These are phyloP conservation scores for Hyaloscypha bicolor DNA, from an alignment of 495 filamentous ascomycete genomes.

Conservation along the genomic window DNA sequence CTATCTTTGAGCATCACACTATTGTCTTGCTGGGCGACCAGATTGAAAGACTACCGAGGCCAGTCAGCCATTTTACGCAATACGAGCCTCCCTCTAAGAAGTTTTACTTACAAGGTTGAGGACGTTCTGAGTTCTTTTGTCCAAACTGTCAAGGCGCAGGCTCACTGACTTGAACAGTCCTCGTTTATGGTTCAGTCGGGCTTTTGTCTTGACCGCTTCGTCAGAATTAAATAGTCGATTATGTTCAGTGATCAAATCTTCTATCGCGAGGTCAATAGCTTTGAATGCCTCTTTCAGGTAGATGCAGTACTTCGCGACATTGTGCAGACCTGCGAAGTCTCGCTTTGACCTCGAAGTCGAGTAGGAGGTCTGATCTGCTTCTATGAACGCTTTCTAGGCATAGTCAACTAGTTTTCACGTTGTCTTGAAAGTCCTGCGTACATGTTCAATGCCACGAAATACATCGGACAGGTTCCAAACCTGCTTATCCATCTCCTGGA, in stretches of 20 bases:
- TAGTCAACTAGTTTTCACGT: not conserved
- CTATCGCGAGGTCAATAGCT: not conserved
- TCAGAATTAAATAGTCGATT: not conserved
- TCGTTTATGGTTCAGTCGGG: constrained; percentile 11
- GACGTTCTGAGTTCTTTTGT: constrained; percentile 22
- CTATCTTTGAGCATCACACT: constrained; percentile 24
- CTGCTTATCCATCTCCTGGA: constrained; percentile 15
- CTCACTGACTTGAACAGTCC: constrained; percentile 24
- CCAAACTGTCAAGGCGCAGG: constrained; percentile 25
- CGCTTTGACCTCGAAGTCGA: not conserved
- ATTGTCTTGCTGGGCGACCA: constrained; percentile 27
- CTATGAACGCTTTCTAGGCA: not conserved
- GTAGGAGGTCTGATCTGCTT: not conserved
- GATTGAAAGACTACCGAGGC: constrained; percentile 31
- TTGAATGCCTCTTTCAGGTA: constrained; percentile 24
- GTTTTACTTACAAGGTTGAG: constrained; percentile 20
- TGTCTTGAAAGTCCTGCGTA: constrained; percentile 7
- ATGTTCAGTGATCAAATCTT: constrained; percentile 1
- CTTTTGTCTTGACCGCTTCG: not conserved
- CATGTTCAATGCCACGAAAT: constrained; percentile 14
- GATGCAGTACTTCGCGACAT: constrained; percentile 23
- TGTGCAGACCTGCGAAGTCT: constrained; percentile 26
- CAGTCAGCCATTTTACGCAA: too few species aligned
- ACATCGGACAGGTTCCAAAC: constrained; percentile 21
- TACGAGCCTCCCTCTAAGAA: too few species aligned